These are phyloP conservation scores for Berkeleyomyces basicola DNA, from an alignment of 2,329 filamentous ascomycete genomes.

Conservation along the genomic window DNA sequence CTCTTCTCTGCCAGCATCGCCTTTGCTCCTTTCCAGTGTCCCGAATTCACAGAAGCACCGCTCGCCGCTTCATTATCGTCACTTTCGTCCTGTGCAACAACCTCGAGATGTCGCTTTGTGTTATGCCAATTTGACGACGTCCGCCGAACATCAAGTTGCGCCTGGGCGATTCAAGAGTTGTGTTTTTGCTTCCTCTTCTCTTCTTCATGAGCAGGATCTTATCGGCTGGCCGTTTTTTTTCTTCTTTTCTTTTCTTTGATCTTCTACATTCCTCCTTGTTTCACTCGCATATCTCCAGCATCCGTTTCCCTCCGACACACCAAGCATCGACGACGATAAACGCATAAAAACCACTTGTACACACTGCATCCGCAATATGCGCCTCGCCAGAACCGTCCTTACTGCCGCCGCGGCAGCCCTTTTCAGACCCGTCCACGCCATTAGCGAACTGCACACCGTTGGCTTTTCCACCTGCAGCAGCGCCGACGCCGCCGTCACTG, in stretches of 20 bases:
- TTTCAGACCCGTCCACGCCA: conserved; percentile 37
- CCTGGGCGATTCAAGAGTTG: background rate
- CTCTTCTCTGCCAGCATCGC: conserved; percentile 5
- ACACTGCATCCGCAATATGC: background rate
- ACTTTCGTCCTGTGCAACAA: background rate
- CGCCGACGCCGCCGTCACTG: conserved; percentile 37
- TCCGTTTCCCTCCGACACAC: background rate
- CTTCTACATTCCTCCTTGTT: background rate
- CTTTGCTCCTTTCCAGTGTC: no score
- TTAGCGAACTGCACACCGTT: conserved; percentile 59
- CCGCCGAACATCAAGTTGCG: background rate
- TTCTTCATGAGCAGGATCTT: conserved; percentile 8
- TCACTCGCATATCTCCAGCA: background rate
- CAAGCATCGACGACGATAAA: background rate
- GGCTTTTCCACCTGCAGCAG: conserved; percentile 58
- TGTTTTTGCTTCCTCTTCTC: background rate
- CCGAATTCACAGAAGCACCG: background rate
- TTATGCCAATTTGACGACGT: background rate
- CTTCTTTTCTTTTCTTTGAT: background rate
- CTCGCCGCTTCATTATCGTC: background rate
- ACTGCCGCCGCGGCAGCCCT: conserved; percentile 22
- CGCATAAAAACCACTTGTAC: background rate
- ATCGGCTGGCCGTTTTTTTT: conserved; percentile 7
- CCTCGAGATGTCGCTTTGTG: background rate
- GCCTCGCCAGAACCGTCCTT: conserved; percentile 1